phyloP scores from a whole-genome alignment of 305 asterid species.

The Coffea humblotiana region DNA sequence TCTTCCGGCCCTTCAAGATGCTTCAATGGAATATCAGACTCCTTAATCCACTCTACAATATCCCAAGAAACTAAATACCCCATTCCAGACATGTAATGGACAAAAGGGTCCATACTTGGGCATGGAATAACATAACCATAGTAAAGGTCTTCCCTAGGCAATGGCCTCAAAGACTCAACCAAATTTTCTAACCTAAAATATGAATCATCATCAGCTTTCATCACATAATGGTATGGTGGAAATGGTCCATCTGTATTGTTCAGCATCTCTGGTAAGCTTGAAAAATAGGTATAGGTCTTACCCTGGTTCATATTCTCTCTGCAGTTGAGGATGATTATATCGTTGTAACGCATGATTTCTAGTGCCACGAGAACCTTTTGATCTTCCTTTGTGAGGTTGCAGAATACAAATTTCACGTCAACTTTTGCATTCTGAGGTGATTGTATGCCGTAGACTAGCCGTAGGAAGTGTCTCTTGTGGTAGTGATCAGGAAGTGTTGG shows the following conservation, averaged over 20 bases:
- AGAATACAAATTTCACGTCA: constrained; percentile 76
- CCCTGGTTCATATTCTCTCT: constrained; percentile 87
- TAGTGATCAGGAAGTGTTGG: constrained; percentile 85
- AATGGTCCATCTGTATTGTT: constrained; percentile 24
- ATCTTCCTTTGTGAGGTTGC: constrained; percentile 91
- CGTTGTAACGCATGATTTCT: constrained; percentile 82
- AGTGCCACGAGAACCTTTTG: constrained; percentile 72
- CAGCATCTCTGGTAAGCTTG: constrained; percentile 66
- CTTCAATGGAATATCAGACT: constrained; percentile 61
- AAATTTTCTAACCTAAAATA: constrained; percentile 61
- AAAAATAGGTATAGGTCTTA: constrained; percentile 76
- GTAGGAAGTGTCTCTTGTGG: constrained; percentile 77
- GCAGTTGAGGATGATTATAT: constrained; percentile 77
- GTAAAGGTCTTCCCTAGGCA: constrained; percentile 69
- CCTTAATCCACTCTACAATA: constrained; percentile 71
- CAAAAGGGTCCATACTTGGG: constrained; percentile 80
- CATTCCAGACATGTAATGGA: constrained; percentile 96
- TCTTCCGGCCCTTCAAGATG: constrained; percentile 77
- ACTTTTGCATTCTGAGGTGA: constrained; percentile 44
- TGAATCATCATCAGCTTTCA: constrained; percentile 82
- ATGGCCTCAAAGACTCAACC: constrained; percentile 53
- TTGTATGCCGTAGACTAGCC: constrained; percentile 82
- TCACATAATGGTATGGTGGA: constrained; percentile 83
- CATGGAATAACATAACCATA: constrained; percentile 88
- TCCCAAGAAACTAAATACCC: constrained; percentile 94